Evolutionary conservation across 305 asterid species (phyloP), one percentile per base, ranked within the genome.

Genomic region (Plantago coronopus): DNA sequence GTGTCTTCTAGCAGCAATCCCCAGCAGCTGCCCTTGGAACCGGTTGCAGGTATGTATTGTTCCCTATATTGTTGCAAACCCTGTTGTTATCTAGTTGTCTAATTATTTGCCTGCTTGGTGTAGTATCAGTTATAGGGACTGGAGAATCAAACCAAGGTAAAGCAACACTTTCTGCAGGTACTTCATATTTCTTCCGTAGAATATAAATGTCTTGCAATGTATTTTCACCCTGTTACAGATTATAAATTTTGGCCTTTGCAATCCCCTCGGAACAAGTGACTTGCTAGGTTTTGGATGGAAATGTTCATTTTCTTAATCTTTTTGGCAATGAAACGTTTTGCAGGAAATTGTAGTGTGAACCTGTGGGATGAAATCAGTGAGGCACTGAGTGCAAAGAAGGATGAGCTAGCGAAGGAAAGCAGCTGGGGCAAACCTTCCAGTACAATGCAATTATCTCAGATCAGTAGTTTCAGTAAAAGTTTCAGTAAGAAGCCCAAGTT

Each of bases 331-430:
- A 14, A 13, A 13, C 12, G 11, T 25, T 16, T 56, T 50, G 59
- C 66, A 81, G 96, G 72, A 67, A 71, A 63, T 25, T 79, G 59
- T 47, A 76, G 73, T 14, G 74, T 14, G 34, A 57, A 71, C 61
- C 59, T 72, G 31, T 91, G 98, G 97, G 97, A 93, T 20, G 81
- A 80, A 68, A 45, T 93, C 71, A 83, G 74, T 29, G 84, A 78
- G 54, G 79, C 82, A 54, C 73, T 87, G 10, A 76, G 62, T 62
- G 83, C 90, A 59, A 83, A 77, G 76, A 84, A 86, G 81, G 85
- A 76, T 31, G 74, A 80, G 65, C 75, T 80, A 49, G 69, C 82
- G 0, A 77, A 75, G 72, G 75, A 71, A 59, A 76, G 73, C 17
- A 69, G 74, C 49, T 83, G 95, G 86, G 77, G 66, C 60, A 74